Evolutionary conservation across 305 asterid species (phyloP).

Genomic region (Rubia balearica): DNA sequence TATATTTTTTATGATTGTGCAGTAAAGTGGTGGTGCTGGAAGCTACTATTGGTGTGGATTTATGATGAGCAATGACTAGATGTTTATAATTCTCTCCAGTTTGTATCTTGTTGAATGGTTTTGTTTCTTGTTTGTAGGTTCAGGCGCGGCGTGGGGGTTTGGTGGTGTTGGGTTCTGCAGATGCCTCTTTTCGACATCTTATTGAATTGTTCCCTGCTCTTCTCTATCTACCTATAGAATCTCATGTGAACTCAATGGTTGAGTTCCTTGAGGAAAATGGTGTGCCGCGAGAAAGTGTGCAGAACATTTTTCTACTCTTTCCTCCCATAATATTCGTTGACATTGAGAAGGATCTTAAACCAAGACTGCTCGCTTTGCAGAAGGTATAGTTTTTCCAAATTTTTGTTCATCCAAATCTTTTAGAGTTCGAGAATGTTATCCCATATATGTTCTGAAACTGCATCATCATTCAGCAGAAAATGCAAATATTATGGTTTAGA

Average conservation of each 20-base stretch:
- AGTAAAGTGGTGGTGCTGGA: not conserved
- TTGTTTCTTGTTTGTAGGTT: constrained; percentile 34
- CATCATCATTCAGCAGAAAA: not conserved
- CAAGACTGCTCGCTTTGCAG: constrained; percentile 43
- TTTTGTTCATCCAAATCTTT: not conserved
- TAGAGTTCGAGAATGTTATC: not conserved
- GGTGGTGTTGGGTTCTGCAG: constrained; percentile 46
- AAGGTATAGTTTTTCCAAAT: constrained; percentile 38
- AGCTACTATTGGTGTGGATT: not conserved
- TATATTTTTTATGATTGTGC: not conserved
- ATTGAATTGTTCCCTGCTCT: constrained; percentile 84
- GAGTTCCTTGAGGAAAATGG: constrained; percentile 56
- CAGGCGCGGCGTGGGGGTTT: constrained; percentile 96
- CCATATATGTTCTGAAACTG: not conserved
- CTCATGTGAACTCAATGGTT: constrained; percentile 50
- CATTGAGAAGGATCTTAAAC: constrained; percentile 62
- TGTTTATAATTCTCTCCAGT: not conserved
- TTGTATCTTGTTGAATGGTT: not conserved
- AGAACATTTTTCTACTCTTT: constrained; percentile 49
- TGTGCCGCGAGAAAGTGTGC: constrained; percentile 41
- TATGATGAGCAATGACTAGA: not conserved
- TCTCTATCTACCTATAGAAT: constrained; percentile 47
- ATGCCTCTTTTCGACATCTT: constrained; percentile 57
- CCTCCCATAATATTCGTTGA: constrained; percentile 64
- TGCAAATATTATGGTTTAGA: not conserved